phyloP scores from a whole-genome alignment of 2,329 filamentous ascomycete genomes.

The Cladorrhinum sp. region DNA sequence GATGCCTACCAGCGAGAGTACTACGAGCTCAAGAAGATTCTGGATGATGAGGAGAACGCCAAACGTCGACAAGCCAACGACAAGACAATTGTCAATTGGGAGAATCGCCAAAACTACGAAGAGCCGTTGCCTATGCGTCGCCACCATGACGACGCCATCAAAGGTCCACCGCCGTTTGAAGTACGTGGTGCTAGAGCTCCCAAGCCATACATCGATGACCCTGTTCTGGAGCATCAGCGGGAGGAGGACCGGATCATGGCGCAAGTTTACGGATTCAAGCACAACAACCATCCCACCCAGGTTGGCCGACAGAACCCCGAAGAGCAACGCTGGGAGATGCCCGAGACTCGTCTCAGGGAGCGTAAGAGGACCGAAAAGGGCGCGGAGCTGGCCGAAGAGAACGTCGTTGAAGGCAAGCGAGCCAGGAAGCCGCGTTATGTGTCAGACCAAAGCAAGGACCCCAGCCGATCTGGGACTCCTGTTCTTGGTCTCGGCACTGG shows the following conservation, averaged over 20 bases:
- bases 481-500: conserved; percentile 33
- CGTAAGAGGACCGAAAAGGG: conserved; percentile 57
- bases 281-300: conserved; percentile 56
- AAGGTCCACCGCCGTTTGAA: conserved; percentile 43
- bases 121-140: conserved; percentile 26
- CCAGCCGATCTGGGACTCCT: conserved; percentile 52
- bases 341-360: conserved; percentile 54
- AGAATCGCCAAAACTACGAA: conserved; percentile 31
- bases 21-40: conserved; percentile 46
- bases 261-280: conserved; percentile 58
- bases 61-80: conserved; percentile 49
- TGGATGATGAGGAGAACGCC: conserved; percentile 58
- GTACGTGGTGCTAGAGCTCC: conserved; percentile 52
- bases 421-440: conserved; percentile 52
- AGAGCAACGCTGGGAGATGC: conserved; percentile 53
- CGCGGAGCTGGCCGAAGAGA: conserved; percentile 49
- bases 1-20: conserved; percentile 55
- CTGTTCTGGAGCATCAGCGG: conserved; percentile 43
- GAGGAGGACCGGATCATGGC: conserved; percentile 58
- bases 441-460: conserved; percentile 49
- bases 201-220: conserved; percentile 40
- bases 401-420: conserved; percentile 48
- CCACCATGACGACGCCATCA: conserved; percentile 42
- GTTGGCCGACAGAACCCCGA: conserved; percentile 58
- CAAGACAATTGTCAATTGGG: conserved; percentile 35